phyloP scores from a whole-genome alignment of 345 rosid species.

The Melaleuca quinquenervia region DNA sequence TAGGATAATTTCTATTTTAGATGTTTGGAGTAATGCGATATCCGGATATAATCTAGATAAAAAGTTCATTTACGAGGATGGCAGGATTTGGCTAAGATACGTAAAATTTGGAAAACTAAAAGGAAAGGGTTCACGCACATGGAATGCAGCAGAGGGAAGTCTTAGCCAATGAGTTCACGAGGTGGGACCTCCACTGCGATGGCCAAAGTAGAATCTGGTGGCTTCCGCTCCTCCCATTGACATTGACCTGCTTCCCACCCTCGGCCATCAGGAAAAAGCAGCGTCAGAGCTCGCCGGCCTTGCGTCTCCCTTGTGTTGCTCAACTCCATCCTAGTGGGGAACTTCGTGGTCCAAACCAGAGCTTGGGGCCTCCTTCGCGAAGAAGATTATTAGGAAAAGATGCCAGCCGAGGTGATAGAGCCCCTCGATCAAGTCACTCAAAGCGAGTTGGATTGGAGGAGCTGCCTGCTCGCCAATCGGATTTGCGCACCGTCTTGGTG shows the following conservation, averaged over 20 bases:
- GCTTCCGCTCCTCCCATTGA: background rate
- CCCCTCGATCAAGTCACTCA: background rate
- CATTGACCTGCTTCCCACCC: background rate
- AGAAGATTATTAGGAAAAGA: background rate
- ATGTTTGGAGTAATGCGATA: background rate
- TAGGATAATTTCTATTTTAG: background rate
- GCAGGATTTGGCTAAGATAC: no score
- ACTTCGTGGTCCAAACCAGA: conserved; percentile 16
- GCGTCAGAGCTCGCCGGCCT: conserved; percentile 1
- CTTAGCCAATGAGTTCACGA: conserved; percentile 3
- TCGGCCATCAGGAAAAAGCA: conserved; percentile 6
- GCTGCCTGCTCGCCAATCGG: background rate
- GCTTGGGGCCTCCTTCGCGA: conserved; percentile 2
- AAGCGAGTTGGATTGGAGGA: background rate
- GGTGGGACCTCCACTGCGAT: background rate
- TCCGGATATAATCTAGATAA: background rate
- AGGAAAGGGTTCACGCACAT: no score
- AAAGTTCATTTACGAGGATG: no score
- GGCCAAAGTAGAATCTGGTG: background rate
- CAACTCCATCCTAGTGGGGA: conserved; percentile 21
- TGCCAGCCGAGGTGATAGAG: background rate
- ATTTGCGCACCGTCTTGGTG: no score
- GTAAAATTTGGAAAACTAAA: no score
- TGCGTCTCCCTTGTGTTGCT: conserved; percentile 28
- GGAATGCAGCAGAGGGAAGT: conserved; percentile 2